A percentile compares a stretch with the other conserved stretches of the same genome.
Evolutionary conservation across 148 eudicot genomes (phyloP).

Genomic region (Fagopyrum esculentum): DNA sequence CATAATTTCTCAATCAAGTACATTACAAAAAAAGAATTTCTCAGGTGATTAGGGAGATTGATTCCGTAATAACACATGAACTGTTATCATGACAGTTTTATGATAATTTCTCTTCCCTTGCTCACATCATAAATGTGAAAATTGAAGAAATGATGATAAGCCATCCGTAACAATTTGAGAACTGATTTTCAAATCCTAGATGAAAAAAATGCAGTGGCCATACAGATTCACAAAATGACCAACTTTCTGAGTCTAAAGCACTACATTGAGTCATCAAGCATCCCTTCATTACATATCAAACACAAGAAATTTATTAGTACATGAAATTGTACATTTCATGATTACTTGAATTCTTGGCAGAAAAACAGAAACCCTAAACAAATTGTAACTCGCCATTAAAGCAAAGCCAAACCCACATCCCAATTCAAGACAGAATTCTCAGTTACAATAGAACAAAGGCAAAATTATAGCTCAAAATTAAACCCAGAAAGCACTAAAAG

Average conservation of each 20-base stretch:
- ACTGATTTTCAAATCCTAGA: no score
- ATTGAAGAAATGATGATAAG: no score
- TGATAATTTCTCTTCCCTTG: background rate
- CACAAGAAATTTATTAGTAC: background rate
- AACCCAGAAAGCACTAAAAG: background rate
- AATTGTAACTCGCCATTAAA: background rate
- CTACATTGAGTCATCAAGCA: background rate
- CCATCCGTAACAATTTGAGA: no score
- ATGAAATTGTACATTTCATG: background rate
- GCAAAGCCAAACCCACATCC: conserved; percentile 3
- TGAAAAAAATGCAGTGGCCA: background rate
- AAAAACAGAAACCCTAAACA: background rate
- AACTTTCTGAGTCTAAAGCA: background rate
- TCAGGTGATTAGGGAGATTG: background rate
- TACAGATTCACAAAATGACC: background rate
- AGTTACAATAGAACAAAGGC: background rate
- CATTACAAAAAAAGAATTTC: background rate
- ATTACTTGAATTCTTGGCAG: background rate
- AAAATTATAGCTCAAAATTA: background rate
- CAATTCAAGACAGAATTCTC: background rate
- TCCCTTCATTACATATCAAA: background rate
- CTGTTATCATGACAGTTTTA: background rate
- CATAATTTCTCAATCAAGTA: background rate
- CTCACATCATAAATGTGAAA: background rate
- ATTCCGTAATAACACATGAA: background rate